Conservation (phyloP, 305 asterid genomes). For the Plantago lanceolata region DNA sequence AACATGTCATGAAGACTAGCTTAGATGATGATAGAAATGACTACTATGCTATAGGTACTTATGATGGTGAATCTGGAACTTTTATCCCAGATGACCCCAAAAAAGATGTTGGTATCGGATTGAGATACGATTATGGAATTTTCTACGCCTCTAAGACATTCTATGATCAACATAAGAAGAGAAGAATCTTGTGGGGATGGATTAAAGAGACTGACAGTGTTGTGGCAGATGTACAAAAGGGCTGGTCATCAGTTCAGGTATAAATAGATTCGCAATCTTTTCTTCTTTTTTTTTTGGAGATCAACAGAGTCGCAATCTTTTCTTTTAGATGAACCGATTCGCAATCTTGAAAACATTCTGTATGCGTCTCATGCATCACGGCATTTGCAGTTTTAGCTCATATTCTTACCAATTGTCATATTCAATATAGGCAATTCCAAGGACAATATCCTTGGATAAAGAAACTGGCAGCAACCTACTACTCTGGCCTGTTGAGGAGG, state of each 20-base stretch:
- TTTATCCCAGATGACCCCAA: slow-evolving; percentile 60
- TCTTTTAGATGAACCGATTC: too few species aligned
- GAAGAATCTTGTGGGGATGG: slow-evolving; percentile 80
- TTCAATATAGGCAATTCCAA: slow-evolving; percentile 49
- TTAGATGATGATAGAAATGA: slow-evolving; percentile 68
- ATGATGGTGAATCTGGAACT: slow-evolving; percentile 31
- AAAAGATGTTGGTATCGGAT: slow-evolving; percentile 62
- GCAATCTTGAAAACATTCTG: not conserved
- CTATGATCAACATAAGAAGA: slow-evolving; percentile 49
- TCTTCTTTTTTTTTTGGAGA: too few species aligned
- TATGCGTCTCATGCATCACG: not conserved
- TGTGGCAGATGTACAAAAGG: slow-evolving; percentile 49
- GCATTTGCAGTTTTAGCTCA: not conserved
- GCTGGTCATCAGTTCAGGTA: slow-evolving; percentile 83
- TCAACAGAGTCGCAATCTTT: too few species aligned
- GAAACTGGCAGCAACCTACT: slow-evolving; percentile 55
- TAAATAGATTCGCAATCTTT: not conserved
- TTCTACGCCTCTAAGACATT: slow-evolving; percentile 76
- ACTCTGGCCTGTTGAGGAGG: slow-evolving; percentile 84
- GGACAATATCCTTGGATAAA: slow-evolving; percentile 55
- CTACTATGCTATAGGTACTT: slow-evolving; percentile 61
- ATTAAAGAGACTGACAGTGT: slow-evolving; percentile 63
- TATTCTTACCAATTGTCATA: not conserved
- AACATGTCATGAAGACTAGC: slow-evolving; percentile 61
- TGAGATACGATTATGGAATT: slow-evolving; percentile 66